Evolutionary conservation across 805 yeast species (phyloP), one percentile per base, ranked within the genome.

Genomic region (Tetrapisispora namnaoensis): DNA sequence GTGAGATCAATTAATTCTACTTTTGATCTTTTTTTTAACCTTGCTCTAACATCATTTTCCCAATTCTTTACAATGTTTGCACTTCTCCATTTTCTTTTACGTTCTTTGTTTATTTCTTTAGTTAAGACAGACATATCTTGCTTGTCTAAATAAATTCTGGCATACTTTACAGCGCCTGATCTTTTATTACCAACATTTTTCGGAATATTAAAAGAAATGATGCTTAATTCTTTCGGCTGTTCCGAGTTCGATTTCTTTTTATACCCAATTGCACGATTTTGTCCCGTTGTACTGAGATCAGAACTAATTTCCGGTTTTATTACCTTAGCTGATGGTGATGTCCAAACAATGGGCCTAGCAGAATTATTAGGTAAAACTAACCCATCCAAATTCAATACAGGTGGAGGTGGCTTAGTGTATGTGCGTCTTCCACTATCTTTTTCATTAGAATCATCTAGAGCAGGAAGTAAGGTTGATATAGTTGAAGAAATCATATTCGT

Each of bases 31-130:
- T 82, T 83, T 53, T 77, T 74, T 20, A 91, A 82, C 48, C 98
- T 72, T 0, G 86, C 79, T 46, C 95, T 74, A 48, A 91, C 70
- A 61, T 91, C 98, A 58, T 87, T 83, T 63, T 89, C 96, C 68
- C 86, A 83, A 65, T 90, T 90, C 54, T 93, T 74, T 51, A 83
- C 83, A 9, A 78, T 76, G 60, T 91, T 88, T 27, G 78, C 81
- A 27, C 54, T 61, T 48, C 69, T 60, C 69, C 69, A 65, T 45
- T 59, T 64, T 45, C 68, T 54, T 42, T 65, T 65, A 17, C 68
- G 56, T 50, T 63, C 68, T 20, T 58, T 64, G 40, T 59, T 59
- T 27, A 63, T 48, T 37, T 56, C 62, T 48, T 54, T 61, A 41
- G 56, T 63, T 28, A 65, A 48, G 14, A 46, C 45, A 13, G 43